These are phyloP conservation scores for Selaginella moellendorffii DNA, from an alignment of 75 land plant species.

Conservation along the genomic window DNA sequence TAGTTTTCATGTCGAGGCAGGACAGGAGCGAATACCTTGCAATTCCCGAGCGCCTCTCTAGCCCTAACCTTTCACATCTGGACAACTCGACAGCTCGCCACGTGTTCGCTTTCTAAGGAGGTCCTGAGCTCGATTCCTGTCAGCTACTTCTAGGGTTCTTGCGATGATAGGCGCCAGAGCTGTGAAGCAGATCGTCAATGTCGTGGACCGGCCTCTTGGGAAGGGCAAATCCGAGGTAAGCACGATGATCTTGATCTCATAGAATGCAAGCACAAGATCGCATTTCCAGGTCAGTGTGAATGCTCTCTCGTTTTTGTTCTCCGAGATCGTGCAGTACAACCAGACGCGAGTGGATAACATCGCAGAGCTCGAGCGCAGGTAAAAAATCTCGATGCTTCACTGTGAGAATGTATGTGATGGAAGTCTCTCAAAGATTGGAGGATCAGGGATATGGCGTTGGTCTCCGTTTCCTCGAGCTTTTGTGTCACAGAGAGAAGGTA, in stretches of 20 bases:
- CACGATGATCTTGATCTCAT: not conserved
- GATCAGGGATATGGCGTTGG: conserved; percentile 98
- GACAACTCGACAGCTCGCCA: no score
- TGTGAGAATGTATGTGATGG: conserved; percentile 37
- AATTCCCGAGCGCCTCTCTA: no score
- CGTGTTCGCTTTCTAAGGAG: no score
- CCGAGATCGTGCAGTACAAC: conserved; percentile 94
- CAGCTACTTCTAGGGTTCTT: no score
- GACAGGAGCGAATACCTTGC: no score
- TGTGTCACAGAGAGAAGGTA: conserved; percentile 96
- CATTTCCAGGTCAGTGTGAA: conserved; percentile 93
- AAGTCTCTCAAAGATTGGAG: conserved; percentile 50
- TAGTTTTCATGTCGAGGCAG: no score
- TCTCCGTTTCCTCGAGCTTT: conserved; percentile 67
- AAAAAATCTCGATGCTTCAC: conserved; percentile 81
- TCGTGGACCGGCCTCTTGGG: conserved; percentile 73
- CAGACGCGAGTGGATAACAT: conserved; percentile 94
- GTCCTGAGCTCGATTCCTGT: no score
- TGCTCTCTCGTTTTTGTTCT: conserved; percentile 90
- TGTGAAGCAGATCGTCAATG: conserved; percentile 64
- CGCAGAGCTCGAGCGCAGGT: conserved; percentile 85
- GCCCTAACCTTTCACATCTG: no score
- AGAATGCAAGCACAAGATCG: no score
- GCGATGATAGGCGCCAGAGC: conserved; percentile 71
- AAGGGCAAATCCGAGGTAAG: conserved; percentile 70